These are phyloP conservation scores for Pinus albicaulis DNA, from an alignment of 75 land plant species.

Conservation along the genomic window DNA sequence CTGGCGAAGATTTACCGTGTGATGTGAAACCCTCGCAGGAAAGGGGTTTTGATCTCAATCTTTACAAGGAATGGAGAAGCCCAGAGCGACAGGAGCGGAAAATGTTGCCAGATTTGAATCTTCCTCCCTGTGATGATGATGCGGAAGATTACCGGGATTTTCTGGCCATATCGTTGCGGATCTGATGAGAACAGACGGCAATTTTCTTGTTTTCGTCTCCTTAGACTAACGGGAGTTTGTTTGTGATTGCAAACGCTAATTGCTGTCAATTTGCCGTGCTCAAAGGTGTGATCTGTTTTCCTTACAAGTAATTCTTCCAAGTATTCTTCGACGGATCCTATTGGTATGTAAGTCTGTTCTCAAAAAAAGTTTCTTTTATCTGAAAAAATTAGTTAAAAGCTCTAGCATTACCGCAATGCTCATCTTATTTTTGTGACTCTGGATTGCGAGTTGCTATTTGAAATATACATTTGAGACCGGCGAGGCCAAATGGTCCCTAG, in stretches of 20 bases:
- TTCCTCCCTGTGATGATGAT: neutral
- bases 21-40: neutral
- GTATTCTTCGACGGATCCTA: neutral
- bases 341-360: slow-evolving; percentile 1
- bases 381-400: neutral
- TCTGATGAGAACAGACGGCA: neutral
- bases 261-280: neutral
- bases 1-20: slow-evolving; percentile 6
- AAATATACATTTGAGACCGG: neutral
- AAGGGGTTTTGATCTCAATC: neutral
- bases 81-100: neutral
- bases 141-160: slow-evolving; percentile 4
- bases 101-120: slow-evolving; percentile 7
- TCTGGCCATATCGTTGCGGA: slow-evolving; percentile 6
- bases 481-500: neutral
- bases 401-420: neutral
- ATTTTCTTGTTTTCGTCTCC: neutral
- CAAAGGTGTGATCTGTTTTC: neutral
- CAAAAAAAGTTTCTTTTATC: neutral
- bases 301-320: neutral
- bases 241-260: slow-evolving; percentile 5
- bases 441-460: neutral
- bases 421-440: slow-evolving; percentile 5
- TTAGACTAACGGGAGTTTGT: neutral
- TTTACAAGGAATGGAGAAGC: no score